Evolutionary conservation across 208 protist species (phyloP), one percentile per base, ranked within the genome.

Genomic region (Crithidia sp.): DNA sequence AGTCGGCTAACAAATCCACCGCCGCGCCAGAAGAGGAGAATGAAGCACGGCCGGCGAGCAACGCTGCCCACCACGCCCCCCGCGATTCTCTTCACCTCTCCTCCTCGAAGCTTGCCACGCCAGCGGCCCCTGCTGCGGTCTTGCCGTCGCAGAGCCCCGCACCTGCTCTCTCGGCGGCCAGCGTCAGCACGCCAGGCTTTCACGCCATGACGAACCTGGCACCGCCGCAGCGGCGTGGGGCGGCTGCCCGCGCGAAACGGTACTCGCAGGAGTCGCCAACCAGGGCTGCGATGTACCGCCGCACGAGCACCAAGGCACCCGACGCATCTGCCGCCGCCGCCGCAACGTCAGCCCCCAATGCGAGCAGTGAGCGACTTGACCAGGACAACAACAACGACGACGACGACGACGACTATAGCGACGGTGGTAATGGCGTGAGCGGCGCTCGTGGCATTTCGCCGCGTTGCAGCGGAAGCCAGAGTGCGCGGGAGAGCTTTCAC

Each of bases 301-400:
- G 53, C 19, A 61, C 54, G 17, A 61, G 53, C 65, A 50, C 53
- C 37, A 70, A 59, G n/a, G 52, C 65, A 4, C 53, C 53, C 5
- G 7, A 44, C 16, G 44, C n/a, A 12, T 16, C 54, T 39, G 50
- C 16, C 50, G 16, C 8, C 6, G 53, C n/a, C 7, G 47, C n/a
- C 3, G 50, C 8, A n/a, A 7, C 5, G 10, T 4, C 45, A 3
- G 12, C n/a, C 17, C 36, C 39, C 5, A 14, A 36, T n/a, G 37
- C 12, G n/a, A 14, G 10, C 17, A 44, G 28, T 28, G 28, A 28
- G 28, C 28, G 28, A 28, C 28, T 28, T 28, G 28, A 28, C 28
- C 28, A 28, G 28, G 28, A 28, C 28, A 28, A 28, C 28, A 49
- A 61, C 41, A 53, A 41, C 40, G 12, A 44, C 19, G 4, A 19